These are phyloP conservation scores for Asterophora lycoperdoides DNA, from an alignment of 768 basidiomycete species.

Conservation along the genomic window DNA sequence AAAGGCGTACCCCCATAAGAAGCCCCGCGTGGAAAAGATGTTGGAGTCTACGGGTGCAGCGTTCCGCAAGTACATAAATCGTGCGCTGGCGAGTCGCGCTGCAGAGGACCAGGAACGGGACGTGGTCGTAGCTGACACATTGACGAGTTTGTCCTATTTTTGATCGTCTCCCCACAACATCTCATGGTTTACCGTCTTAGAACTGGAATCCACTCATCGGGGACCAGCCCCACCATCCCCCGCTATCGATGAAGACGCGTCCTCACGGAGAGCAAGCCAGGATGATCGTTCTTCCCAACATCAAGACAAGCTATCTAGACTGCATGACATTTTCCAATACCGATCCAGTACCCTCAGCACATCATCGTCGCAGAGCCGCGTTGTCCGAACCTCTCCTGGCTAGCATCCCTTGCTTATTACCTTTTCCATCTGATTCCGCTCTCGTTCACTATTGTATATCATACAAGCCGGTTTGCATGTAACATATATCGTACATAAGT, in stretches of 20 bases:
- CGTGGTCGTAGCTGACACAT: conserved; percentile 76
- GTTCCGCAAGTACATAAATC: conserved; percentile 87
- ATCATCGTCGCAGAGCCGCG: conserved; percentile 37
- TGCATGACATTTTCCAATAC: conserved; percentile 84
- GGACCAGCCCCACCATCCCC: conserved; percentile 26
- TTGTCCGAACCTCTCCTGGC: conserved; percentile 27
- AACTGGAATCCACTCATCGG: conserved; percentile 58
- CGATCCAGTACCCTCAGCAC: conserved; percentile 59
- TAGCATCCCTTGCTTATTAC: conserved; percentile 1
- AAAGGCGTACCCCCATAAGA: conserved; percentile 85
- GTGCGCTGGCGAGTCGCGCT: conserved; percentile 83
- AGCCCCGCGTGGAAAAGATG: conserved; percentile 78
- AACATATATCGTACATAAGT: not conserved
- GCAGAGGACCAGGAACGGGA: conserved; percentile 80
- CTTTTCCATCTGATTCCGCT: not conserved
- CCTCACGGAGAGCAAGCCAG: conserved; percentile 26
- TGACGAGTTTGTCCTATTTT: conserved; percentile 57
- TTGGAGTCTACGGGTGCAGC: conserved; percentile 85
- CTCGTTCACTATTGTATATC: conserved; percentile 4
- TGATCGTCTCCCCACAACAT: not conserved
- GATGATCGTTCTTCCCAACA: conserved; percentile 32
- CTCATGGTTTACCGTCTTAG: conserved; percentile 31
- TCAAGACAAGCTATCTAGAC: conserved; percentile 65
- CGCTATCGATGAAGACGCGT: conserved; percentile 22
- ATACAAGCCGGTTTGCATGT: conserved; percentile 2